Base-by-base conservation (phyloP, 306 rosid genomes). In the Cucumis sativus region DNA sequence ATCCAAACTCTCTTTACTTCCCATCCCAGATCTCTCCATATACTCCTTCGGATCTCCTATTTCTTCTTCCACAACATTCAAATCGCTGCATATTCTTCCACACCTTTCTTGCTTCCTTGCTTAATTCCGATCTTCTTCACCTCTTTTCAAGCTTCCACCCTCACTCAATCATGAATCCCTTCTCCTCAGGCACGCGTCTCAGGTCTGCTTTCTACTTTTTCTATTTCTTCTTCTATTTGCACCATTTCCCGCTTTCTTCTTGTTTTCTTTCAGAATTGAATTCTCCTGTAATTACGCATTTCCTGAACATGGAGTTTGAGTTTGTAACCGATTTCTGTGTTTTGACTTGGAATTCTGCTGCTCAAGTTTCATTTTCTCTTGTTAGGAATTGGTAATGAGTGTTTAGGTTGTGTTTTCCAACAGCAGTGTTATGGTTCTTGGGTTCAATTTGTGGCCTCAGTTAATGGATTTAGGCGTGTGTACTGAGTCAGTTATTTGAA, bases 181-280 rank as follows among this genome's bases (percentile, higher is more conserved):
- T 95, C 88, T 92, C 96, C 8, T 95, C 99, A 51, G 97, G 96
- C n/a, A 95, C 99, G 79, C 97, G 99, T 63, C 87, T 95, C 82
- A 87, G 99, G 99, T 95, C 58, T 88, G 81, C 77, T 71, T 54
- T 54, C 56, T 41, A 43, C 74, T 64, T 0, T 63, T 41, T 41
- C 10, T 28, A 5, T n/a, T 66, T 66, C 73, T 66, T 40, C n/a
- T 68, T 68, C 20, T 68, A 11, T 40, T 68, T 68, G 74, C 37
- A 12, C 55, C 35, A 13, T 67, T 21, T 71, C 23, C 59, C 41
- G 14, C 52, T 47, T 71, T 49, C 41, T 71, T 7, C 0, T 71
- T 21, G 59, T 25, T 41, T 54, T 25, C 4, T 33, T 28, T 28
- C 30, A 20, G 76, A 72, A 72, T 47, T 14, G 25, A 15, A 25